Evolutionary conservation across 176 grass and related monocot genomes (phyloP).

Genomic region (Aegilops sharonensis): DNA sequence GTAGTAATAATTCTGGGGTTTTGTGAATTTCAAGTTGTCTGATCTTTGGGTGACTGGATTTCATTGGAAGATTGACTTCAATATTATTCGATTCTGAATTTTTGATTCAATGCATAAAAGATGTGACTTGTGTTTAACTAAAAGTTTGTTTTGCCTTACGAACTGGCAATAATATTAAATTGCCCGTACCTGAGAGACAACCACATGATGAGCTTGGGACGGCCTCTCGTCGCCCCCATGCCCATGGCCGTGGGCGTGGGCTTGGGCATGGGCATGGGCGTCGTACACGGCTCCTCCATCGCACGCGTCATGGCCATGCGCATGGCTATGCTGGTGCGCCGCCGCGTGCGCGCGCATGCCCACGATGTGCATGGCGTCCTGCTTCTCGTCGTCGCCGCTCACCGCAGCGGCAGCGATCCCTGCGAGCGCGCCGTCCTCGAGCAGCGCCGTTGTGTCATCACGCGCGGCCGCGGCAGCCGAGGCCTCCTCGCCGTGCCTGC

Average conservation of each 20-base stretch:
- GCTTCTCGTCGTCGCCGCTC: background rate
- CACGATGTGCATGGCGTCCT: constrained; percentile 58
- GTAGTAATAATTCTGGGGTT: background rate
- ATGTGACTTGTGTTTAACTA: background rate
- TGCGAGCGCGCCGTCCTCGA: background rate
- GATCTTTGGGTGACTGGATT: background rate
- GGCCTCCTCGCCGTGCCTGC: constrained; percentile 34
- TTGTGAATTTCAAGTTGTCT: background rate
- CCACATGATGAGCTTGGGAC: constrained; percentile 51
- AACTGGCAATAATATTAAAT: background rate
- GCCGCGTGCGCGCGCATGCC: constrained; percentile 58
- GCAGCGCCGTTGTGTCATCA: constrained; percentile 18
- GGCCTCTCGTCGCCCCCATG: constrained; percentile 27
- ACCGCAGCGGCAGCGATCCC: background rate
- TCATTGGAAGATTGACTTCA: background rate
- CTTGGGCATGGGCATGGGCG: constrained; percentile 5
- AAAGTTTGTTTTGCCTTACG: background rate
- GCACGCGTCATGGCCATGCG: constrained; percentile 29
- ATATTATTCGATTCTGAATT: no score
- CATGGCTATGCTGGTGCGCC: constrained; percentile 44
- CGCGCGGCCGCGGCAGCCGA: background rate
- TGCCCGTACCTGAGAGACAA: constrained; percentile 57
- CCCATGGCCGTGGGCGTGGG: constrained; percentile 5
- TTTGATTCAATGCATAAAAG: background rate
- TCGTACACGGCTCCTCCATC: constrained; percentile 14